Evolutionary conservation across 495 filamentous ascomycete genomes (phyloP), one percentile per base, ranked within the genome.

Genomic region (Bacidia rubella): DNA sequence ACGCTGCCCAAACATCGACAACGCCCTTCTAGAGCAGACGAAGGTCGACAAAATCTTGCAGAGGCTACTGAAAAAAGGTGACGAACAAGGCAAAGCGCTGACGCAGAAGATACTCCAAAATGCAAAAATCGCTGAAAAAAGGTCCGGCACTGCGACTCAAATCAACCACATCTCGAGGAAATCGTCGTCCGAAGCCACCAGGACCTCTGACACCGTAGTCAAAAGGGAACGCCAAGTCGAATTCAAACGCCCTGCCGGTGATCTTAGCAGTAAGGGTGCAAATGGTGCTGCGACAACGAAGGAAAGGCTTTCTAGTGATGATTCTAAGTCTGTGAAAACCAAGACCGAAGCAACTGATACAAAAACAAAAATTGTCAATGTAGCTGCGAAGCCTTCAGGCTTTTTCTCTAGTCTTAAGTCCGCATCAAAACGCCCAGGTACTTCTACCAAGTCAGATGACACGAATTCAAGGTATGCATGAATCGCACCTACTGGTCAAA

Each of bases 31-130:
- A 20, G 72, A 78, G 49, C 80, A 76, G 52, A 78, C 79, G 19
- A 90, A 89, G 57, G 69, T 92, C 38, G 70, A 77, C 25, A 80
- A 78, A 50, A 63, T 83, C 11, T 65, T 80, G 2, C 74, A 76
- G 3, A 76, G 78, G 46, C 78, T 85, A 42, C 67, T 74, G 22
- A 85, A 83, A 62, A 78, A 78, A 52, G 83, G 85, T 2, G 79
- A 82, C 50, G 74, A 75, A 3, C 68, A 78, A 32, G 76, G 74
- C 3, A 82, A 81, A 54, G 67, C 60, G 7, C 65, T 78, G 17
- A 74, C 76, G 1, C 77, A 83, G 61, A 70, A 68, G 47, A 74
- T 83, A 19, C 54, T 75, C 20, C 73, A 78, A 19, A 77, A 76
- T 56, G 78, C 78, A 27, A 77, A 68, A 66, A 57, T 69, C 57